phyloP scores from a whole-genome alignment of 768 basidiomycete genomes.

The Botryobasidium botryosum region DNA sequence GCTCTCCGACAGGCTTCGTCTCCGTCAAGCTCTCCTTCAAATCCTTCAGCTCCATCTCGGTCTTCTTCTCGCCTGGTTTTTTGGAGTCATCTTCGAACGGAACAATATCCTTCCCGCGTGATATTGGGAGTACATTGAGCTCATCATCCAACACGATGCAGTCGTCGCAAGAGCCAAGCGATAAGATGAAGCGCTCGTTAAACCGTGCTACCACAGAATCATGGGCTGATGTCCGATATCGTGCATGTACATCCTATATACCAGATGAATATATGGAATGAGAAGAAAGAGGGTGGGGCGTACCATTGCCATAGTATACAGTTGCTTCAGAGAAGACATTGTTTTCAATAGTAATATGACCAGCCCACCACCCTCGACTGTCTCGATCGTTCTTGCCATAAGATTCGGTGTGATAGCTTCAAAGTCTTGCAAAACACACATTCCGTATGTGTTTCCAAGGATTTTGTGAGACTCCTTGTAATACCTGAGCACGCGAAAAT shows the following conservation, averaged over 20 bases:
- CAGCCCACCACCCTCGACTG: constrained; percentile 87
- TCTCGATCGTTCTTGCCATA: constrained; percentile 92
- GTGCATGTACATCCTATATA: constrained; percentile 80
- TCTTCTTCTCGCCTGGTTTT: constrained; percentile 30
- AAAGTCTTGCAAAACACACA: constrained; percentile 94
- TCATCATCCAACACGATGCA: constrained; percentile 95
- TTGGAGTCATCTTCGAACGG: constrained; percentile 35
- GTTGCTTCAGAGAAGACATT: constrained; percentile 80
- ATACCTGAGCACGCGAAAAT: constrained; percentile 34
- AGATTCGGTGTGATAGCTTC: constrained; percentile 97
- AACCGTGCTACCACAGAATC: constrained; percentile 84
- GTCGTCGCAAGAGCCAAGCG: constrained; percentile 81
- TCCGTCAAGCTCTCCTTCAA: constrained; percentile 65
- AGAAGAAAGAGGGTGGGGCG: constrained; percentile 18
- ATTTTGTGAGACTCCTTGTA: constrained; percentile 97
- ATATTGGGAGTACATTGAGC: constrained; percentile 91
- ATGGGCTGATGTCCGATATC: constrained; percentile 85
- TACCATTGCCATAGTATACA: constrained; percentile 81
- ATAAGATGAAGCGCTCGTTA: constrained; percentile 97
- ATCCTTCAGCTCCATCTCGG: constrained; percentile 51
- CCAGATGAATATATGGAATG: constrained; percentile 13
- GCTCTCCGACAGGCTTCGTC: constrained; percentile 72
- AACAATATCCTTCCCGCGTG: constrained; percentile 81
- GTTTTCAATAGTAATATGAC: constrained; percentile 85
- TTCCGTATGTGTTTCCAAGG: constrained; percentile 92